Evolutionary conservation across 2,329 filamentous ascomycete species (phyloP).

Genomic region (Fusarium liriodendri): DNA sequence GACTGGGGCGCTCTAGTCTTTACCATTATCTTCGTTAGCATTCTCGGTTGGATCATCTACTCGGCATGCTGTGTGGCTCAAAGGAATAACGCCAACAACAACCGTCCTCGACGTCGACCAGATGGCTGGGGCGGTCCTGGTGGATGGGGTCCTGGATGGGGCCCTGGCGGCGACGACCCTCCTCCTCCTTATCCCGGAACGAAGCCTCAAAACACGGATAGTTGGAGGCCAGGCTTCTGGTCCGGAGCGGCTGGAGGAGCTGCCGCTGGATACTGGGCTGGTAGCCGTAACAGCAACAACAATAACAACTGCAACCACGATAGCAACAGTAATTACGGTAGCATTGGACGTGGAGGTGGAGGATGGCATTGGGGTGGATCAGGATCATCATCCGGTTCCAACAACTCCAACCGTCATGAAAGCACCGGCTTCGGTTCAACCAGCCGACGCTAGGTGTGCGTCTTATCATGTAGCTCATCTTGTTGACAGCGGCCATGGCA

Average conservation of each 20-base stretch:
- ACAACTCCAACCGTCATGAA: slow-evolving; percentile 64
- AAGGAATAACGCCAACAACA: slow-evolving; percentile 13
- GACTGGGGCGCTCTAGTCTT: slow-evolving; percentile 63
- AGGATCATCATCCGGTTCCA: slow-evolving; percentile 51
- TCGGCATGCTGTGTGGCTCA: slow-evolving; percentile 55
- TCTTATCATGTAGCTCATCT: neutral
- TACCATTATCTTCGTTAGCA: slow-evolving; percentile 68
- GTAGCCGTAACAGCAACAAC: slow-evolving; percentile 56
- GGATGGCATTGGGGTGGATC: slow-evolving; percentile 46
- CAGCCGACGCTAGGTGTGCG: slow-evolving; percentile 59
- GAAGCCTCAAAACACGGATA: slow-evolving; percentile 53
- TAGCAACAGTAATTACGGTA: slow-evolving; percentile 47
- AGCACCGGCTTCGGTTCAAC: slow-evolving; percentile 82
- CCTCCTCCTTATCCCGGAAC: slow-evolving; percentile 60
- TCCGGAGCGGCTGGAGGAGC: slow-evolving; percentile 74
- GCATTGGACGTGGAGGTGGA: slow-evolving; percentile 47
- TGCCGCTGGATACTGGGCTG: slow-evolving; percentile 75
- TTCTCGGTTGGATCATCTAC: slow-evolving; percentile 72
- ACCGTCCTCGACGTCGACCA: slow-evolving; percentile 23
- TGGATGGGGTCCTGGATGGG: slow-evolving; percentile 53
- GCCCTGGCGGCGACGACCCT: slow-evolving; percentile 59
- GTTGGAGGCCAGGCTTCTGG: slow-evolving; percentile 82
- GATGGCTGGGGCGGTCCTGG: slow-evolving; percentile 49
- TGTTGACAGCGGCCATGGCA: neutral
- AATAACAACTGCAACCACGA: slow-evolving; percentile 38